Evolutionary conservation across 179 eudicot species (phyloP), one percentile per base, ranked within the genome.

Genomic region (Beta lomatogona): DNA sequence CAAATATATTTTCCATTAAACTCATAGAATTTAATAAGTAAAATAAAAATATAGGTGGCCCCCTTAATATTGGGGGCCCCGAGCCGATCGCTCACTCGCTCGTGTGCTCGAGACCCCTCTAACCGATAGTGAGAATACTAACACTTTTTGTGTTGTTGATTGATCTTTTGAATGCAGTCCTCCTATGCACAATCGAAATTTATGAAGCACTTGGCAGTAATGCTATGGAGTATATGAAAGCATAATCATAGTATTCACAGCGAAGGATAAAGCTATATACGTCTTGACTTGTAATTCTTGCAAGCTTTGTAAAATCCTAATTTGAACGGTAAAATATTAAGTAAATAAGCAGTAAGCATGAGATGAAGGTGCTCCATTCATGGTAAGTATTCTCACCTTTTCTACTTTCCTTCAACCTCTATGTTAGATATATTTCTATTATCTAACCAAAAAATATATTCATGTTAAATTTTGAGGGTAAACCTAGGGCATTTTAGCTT

Each of bases 161-260:
- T 0, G 73, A 73, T 44, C 10, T 54, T 18, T 1, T 64, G 4
- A 21, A 8, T 74, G 79, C 83, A 81, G 83, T 1, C 83, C 83
- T 65, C 79, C 83, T 64, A 57, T 65, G 65, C 71, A 74, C 7
- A 73, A 46, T 13, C 31, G 13, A 80, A 65, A 36, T 65, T 9
- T 28, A 6, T 31, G 79, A 64, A 81, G 83, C 63, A n/a, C 54
- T 8, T 36, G 28, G 46, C 77, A 54, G 50, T 72, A 61, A 48
- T 16, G 68, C 22, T 70, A 22, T 57, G 75, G 74, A 52, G 74
- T 53, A 78, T 18, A 78, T 68, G 80, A 78, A 65, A 50, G 72
- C 61, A 77, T 4, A 64, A 50, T 65, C 25, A 64, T 25, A 25
- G 28, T 25, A 25, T 9, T 41, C 59, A 70, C 15, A 72, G 71